Percentiles rank a stretch among this genome's conserved stretches.
These are phyloP conservation scores for Cokeromyces recurvatus DNA, from an alignment of 371 early-diverging fungal genomes.

Conservation along the genomic window DNA sequence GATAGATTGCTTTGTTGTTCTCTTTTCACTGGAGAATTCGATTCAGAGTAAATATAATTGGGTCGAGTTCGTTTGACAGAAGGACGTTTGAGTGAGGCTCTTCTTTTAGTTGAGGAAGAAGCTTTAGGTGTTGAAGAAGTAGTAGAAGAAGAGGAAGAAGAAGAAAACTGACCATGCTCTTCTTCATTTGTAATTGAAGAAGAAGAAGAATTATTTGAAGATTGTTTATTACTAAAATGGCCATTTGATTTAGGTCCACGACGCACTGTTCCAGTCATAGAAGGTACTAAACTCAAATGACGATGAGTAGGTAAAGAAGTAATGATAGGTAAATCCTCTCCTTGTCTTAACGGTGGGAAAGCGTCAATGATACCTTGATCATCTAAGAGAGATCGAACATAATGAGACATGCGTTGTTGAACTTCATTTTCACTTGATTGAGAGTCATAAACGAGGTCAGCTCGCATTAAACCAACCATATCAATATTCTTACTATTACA, in stretches of 20 bases:
- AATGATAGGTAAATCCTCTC: slow-evolving; percentile 22
- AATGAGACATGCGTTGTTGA: slow-evolving; percentile 24
- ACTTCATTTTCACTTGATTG: slow-evolving; percentile 8
- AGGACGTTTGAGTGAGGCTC: too few species aligned
- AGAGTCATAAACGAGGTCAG: slow-evolving; percentile 29
- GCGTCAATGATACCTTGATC: slow-evolving; percentile 41
- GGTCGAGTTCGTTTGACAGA: too few species aligned
- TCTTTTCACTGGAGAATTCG: too few species aligned
- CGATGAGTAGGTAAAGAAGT: slow-evolving; percentile 32
- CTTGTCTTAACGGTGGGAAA: slow-evolving; percentile 32
- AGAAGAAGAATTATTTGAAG: background rate
- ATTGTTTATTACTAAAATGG: background rate
- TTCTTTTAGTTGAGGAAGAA: background rate
- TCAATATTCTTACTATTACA: slow-evolving; percentile 44
- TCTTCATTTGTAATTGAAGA: background rate
- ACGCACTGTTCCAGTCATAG: slow-evolving; percentile 12
- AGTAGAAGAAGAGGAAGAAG: background rate
- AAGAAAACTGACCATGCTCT: background rate
- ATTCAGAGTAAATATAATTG: too few species aligned
- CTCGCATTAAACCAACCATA: slow-evolving; percentile 37
- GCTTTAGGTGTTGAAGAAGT: too few species aligned
- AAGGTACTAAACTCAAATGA: slow-evolving; percentile 38
- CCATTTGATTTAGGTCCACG: slow-evolving; percentile 10
- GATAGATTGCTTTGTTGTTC: too few species aligned
- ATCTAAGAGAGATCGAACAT: slow-evolving; percentile 25